Evolutionary conservation across 805 yeast genomes (phyloP).

Genomic region (Candida ortonii): DNA sequence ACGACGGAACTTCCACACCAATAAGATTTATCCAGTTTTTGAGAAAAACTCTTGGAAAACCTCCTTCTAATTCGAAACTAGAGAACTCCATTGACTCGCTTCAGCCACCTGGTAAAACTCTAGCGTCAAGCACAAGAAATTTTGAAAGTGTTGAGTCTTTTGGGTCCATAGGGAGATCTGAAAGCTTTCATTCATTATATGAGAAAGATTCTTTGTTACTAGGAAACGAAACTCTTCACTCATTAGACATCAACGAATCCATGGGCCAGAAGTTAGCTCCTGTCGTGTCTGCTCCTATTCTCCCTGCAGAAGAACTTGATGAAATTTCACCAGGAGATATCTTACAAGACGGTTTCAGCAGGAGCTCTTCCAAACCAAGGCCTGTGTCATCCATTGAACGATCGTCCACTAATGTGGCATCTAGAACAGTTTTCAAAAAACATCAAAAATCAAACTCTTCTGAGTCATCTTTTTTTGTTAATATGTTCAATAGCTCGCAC

Average conservation of each 20-base stretch:
- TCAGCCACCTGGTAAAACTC: neutral
- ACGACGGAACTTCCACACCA: constrained; percentile 47
- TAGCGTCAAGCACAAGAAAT: too few species aligned
- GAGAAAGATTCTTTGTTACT: too few species aligned
- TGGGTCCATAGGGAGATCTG: constrained; percentile 4
- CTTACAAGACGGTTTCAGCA: constrained; percentile 4
- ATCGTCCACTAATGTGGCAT: constrained; percentile 34
- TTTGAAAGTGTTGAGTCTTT: too few species aligned
- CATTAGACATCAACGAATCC: neutral
- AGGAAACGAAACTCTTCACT: neutral
- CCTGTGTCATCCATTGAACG: constrained; percentile 40
- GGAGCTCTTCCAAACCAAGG: constrained; percentile 22
- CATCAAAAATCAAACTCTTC: constrained; percentile 65
- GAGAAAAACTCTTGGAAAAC: constrained; percentile 40
- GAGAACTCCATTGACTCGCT: constrained; percentile 1
- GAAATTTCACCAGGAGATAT: neutral
- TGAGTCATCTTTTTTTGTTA: constrained; percentile 45
- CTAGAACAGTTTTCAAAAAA: constrained; percentile 50
- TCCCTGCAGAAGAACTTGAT: constrained; percentile 8
- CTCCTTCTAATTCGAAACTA: constrained; percentile 9
- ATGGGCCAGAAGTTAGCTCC: constrained; percentile 33
- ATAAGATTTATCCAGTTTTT: constrained; percentile 54
- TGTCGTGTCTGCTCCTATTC: constrained; percentile 35
- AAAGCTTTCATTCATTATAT: neutral
- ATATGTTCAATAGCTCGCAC: constrained; percentile 34